Percentiles rank a stretch among this genome's conserved stretches.
Evolutionary conservation across 331 rosid genomes (phyloP).

Genomic region (Rhamnella rubrinervis): DNA sequence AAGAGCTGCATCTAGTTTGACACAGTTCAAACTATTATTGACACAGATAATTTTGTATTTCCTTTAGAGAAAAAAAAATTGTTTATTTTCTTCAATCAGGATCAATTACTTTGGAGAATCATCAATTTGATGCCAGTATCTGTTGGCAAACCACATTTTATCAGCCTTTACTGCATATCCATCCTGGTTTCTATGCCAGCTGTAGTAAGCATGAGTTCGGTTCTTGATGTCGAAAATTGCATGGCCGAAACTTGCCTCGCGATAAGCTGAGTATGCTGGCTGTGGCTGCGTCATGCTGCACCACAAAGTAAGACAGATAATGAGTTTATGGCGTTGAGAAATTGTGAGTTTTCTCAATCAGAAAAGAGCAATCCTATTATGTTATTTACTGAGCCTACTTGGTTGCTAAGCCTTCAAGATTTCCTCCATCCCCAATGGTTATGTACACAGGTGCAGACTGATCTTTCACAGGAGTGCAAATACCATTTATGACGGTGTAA

Average conservation of each 20-base stretch:
- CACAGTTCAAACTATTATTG: background rate
- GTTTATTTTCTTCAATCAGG: background rate
- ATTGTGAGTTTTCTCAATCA: background rate
- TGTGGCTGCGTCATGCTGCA: constrained; percentile 90
- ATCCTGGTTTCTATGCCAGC: constrained; percentile 71
- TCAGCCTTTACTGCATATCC: constrained; percentile 67
- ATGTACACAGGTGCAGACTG: constrained; percentile 90
- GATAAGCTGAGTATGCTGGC: constrained; percentile 71
- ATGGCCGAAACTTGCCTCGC: constrained; percentile 96
- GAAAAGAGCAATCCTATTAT: background rate
- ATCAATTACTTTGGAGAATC: constrained; percentile 42
- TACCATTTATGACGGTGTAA: constrained; percentile 66
- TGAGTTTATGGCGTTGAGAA: background rate
- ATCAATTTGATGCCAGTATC: constrained; percentile 51
- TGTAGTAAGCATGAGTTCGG: constrained; percentile 69
- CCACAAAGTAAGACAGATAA: background rate
- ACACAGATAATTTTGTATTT: too few relatives aligned
- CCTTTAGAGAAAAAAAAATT: background rate
- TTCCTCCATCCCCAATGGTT: constrained; percentile 95
- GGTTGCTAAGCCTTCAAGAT: constrained; percentile 83
- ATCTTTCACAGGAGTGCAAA: constrained; percentile 65
- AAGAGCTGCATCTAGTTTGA: background rate
- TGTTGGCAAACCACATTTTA: constrained; percentile 54
- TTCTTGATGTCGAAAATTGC: constrained; percentile 76
- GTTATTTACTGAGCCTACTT: constrained; percentile 43